Percentiles rank a stretch among this genome's conserved stretches.
Conservation (phyloP, 75 land plant species). For the Azolla pinnata region DNA sequence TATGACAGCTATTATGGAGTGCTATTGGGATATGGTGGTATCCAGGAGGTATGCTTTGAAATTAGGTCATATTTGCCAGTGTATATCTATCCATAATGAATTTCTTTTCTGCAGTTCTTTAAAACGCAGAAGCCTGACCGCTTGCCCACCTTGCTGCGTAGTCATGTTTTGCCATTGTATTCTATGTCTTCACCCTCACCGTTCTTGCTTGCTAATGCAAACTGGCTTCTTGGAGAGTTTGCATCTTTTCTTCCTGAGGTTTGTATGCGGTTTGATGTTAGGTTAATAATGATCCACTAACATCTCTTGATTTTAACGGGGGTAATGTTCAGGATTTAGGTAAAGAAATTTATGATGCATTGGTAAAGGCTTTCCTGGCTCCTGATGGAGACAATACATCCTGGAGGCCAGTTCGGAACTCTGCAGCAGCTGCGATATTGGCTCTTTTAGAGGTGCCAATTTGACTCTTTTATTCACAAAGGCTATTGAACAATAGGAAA, state of each 20-base stretch:
- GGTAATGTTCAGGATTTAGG: constrained; percentile 42
- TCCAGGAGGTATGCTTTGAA: constrained; percentile 46
- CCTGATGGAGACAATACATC: constrained; percentile 43
- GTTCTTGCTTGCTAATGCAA: constrained; percentile 67
- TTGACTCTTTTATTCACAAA: too few species aligned
- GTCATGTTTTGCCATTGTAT: constrained; percentile 60
- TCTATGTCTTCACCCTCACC: constrained; percentile 34
- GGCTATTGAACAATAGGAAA: too few species aligned
- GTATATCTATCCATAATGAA: too few species aligned
- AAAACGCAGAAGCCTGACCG: constrained; percentile 49
- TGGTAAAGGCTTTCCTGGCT: constrained; percentile 55
- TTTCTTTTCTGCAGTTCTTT: constrained; percentile 43
- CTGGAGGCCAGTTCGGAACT: constrained; percentile 62
- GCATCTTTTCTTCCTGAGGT: constrained; percentile 75
- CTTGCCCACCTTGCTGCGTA: constrained; percentile 32
- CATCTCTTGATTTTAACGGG: too few species aligned
- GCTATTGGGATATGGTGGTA: constrained; percentile 73
- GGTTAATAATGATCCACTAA: too few species aligned
- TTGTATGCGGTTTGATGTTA: too few species aligned
- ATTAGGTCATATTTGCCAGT: too few species aligned
- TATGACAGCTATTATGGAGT: constrained; percentile 73
- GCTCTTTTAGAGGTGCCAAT: constrained; percentile 50
- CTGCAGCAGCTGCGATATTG: constrained; percentile 73
- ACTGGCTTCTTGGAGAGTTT: constrained; percentile 85
- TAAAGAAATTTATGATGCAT: constrained; percentile 48